phyloP scores from a whole-genome alignment of 345 rosid species.

The Eucalyptus camaldulensis region DNA sequence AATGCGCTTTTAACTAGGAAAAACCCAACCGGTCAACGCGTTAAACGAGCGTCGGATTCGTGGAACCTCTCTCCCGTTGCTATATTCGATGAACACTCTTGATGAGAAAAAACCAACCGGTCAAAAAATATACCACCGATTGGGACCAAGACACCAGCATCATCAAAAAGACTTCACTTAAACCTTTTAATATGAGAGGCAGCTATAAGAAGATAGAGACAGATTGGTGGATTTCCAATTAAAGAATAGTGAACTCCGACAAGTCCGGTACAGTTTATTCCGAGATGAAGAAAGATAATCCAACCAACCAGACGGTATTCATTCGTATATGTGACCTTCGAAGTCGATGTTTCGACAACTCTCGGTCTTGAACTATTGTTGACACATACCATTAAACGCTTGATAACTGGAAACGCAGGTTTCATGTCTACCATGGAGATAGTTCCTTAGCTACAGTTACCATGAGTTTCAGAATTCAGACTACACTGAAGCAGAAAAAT shows the following conservation, averaged over 20 bases:
- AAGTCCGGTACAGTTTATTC: neutral
- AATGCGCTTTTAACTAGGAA: neutral
- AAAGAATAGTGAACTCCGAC: neutral
- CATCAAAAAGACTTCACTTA: neutral
- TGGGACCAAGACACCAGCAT: neutral
- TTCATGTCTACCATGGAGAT: neutral
- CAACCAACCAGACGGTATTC: neutral
- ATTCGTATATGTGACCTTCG: neutral
- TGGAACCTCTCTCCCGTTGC: no score
- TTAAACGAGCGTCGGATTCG: no score
- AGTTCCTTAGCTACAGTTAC: neutral
- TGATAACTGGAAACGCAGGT: neutral
- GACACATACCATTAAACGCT: neutral
- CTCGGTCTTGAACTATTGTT: neutral
- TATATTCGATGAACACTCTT: no score
- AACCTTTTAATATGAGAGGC: neutral
- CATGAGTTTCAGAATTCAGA: neutral
- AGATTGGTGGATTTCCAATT: neutral
- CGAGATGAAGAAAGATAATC: neutral
- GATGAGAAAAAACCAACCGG: neutral
- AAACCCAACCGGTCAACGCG: fast-evolving
- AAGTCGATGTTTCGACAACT: neutral
- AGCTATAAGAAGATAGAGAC: neutral
- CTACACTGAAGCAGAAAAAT: neutral
- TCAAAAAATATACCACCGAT: neutral